Evolutionary conservation across 2,329 filamentous ascomycete species (phyloP).

Genomic region (Fonsecaea nubica): DNA sequence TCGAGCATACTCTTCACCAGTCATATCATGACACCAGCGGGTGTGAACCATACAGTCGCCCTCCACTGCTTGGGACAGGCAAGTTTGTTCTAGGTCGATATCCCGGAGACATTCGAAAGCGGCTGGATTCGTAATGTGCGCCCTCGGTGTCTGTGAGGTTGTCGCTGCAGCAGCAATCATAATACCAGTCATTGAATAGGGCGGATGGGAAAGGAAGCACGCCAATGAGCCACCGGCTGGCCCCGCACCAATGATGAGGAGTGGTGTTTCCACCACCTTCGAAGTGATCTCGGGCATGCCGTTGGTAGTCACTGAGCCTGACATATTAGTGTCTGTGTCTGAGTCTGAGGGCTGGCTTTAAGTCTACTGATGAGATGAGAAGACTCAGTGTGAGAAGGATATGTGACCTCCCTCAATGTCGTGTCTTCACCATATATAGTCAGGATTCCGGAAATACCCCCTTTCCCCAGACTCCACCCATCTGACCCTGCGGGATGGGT

Average conservation of each 20-base stretch:
- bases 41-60: slow-evolving; percentile 50
- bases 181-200: slow-evolving; percentile 39
- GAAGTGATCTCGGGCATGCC: slow-evolving; percentile 24
- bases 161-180: slow-evolving; percentile 37
- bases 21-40: slow-evolving; percentile 54
- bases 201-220: slow-evolving; percentile 34
- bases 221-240: slow-evolving; percentile 59
- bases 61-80: slow-evolving; percentile 43
- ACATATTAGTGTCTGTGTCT: slow-evolving; percentile 16
- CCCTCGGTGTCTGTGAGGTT: slow-evolving; percentile 39
- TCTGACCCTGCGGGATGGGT: slow-evolving; percentile 8
- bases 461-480: slow-evolving; percentile 29
- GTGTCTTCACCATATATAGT: slow-evolving; percentile 1
- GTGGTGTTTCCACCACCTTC: slow-evolving; percentile 31
- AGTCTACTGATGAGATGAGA: background rate
- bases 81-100: slow-evolving; percentile 52
- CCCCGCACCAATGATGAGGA: slow-evolving; percentile 53
- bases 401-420: background rate
- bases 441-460: slow-evolving; percentile 31
- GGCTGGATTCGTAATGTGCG: slow-evolving; percentile 41
- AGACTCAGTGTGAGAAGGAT: background rate
- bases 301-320: slow-evolving; percentile 21
- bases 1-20: slow-evolving; percentile 53
- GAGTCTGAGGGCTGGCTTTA: background rate
- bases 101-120: slow-evolving; percentile 52